Conservation (phyloP, 805 yeast genomes). For the Starmerella sirachaensis region DNA sequence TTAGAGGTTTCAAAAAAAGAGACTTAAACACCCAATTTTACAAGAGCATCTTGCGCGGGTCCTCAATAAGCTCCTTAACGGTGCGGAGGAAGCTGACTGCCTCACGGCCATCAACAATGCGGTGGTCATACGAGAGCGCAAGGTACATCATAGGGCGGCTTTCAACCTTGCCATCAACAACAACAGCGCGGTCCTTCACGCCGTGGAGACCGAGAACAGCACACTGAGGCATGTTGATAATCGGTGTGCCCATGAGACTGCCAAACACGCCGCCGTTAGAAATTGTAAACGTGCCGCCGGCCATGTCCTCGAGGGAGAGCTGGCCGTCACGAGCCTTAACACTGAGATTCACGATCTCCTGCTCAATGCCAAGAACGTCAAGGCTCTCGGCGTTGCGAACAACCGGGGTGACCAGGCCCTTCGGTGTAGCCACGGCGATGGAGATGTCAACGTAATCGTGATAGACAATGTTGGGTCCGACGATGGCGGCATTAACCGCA, state of each 20-base stretch:
- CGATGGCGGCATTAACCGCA: slow-evolving; percentile 90
- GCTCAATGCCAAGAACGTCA: slow-evolving; percentile 77
- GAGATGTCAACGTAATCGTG: slow-evolving; percentile 95
- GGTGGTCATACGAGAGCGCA: slow-evolving; percentile 96
- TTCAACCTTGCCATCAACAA: slow-evolving; percentile 89
- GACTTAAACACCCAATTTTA: slow-evolving; percentile 1
- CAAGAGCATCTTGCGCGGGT: slow-evolving; percentile 94
- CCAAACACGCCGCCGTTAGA: slow-evolving; percentile 99
- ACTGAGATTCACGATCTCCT: slow-evolving; percentile 72
- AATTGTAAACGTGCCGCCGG: slow-evolving; percentile 98
- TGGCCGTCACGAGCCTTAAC: slow-evolving; percentile 93
- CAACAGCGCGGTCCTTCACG: slow-evolving; percentile 93
- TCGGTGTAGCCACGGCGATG: slow-evolving; percentile 96
- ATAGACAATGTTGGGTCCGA: slow-evolving; percentile 60
- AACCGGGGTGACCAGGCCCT: slow-evolving; percentile 96
- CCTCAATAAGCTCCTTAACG: slow-evolving; percentile 93
- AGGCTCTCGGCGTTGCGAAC: slow-evolving; percentile 93
- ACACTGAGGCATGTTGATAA: slow-evolving; percentile 95
- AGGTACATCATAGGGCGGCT: slow-evolving; percentile 99
- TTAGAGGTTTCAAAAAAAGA: background rate
- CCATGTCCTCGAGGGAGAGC: slow-evolving; percentile 93
- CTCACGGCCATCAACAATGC: slow-evolving; percentile 96
- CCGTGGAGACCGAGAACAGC: slow-evolving; percentile 97
- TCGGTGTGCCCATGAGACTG: slow-evolving; percentile 94
- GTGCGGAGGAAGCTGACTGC: slow-evolving; percentile 95